phyloP scores from a whole-genome alignment of 1,139 yeast genomes.

The Taphrina wiesneri region DNA sequence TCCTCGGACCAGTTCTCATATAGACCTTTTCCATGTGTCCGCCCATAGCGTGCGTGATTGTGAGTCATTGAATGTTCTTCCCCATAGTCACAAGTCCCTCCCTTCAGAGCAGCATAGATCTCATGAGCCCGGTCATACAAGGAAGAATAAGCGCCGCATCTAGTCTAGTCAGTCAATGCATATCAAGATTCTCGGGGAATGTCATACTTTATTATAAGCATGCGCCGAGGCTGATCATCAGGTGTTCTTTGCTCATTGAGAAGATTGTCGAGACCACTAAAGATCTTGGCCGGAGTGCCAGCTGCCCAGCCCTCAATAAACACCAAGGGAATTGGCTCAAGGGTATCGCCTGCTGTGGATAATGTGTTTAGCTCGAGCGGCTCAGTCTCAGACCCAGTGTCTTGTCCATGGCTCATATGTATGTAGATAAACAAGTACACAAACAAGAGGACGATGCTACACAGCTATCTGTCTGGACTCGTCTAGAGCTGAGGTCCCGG shows the following conservation, averaged over 20 bases:
- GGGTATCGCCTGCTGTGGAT: background rate
- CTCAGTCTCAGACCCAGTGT: background rate
- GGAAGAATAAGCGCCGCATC: slow-evolving; percentile 30
- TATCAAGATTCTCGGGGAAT: background rate
- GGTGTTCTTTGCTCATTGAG: slow-evolving; percentile 3
- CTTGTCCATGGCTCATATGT: background rate
- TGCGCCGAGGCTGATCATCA: slow-evolving; percentile 12
- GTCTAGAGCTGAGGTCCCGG: no score
- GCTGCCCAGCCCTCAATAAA: slow-evolving; percentile 33
- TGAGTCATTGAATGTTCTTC: slow-evolving; percentile 12
- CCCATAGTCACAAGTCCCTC: slow-evolving; percentile 30
- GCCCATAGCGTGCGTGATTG: slow-evolving; percentile 25
- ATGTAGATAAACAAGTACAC: background rate
- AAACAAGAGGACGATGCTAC: background rate
- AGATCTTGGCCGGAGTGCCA: slow-evolving; percentile 31
- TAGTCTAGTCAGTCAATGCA: background rate
- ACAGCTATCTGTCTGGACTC: no score
- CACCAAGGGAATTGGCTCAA: slow-evolving; percentile 26
- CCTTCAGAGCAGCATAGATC: slow-evolving; percentile 26
- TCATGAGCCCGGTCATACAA: slow-evolving; percentile 29
- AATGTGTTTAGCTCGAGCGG: background rate
- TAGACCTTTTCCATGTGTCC: slow-evolving; percentile 16
- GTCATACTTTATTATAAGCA: slow-evolving; percentile 19
- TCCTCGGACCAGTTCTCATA: slow-evolving; percentile 30
- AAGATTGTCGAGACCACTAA: slow-evolving; percentile 18